Evolutionary conservation across 208 protist genomes (phyloP).

Genomic region (Balamuthia mandrillaris): DNA sequence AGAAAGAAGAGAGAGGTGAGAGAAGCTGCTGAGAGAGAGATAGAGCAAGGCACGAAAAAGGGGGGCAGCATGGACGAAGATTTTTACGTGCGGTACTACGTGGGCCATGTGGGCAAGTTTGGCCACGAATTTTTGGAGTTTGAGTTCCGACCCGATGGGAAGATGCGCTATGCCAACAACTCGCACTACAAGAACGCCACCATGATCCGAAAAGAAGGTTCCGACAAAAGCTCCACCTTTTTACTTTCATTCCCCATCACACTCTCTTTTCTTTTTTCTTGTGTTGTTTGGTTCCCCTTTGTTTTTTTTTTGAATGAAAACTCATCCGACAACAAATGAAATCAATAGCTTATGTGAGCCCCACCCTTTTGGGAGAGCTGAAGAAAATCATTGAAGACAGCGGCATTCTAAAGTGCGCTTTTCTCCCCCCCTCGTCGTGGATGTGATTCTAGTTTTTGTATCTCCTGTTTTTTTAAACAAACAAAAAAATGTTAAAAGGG

Average conservation of each 20-base stretch:
- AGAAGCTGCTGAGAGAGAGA: too few species aligned
- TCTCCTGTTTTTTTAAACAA: too few species aligned
- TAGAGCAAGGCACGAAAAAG: too few species aligned
- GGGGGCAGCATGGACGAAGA: too few species aligned
- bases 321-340: too few species aligned
- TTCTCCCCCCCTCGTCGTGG: too few species aligned
- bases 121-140: constrained; percentile 93
- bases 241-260: not conserved
- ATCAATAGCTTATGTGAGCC: constrained; percentile 72
- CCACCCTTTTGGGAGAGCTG: constrained; percentile 76
- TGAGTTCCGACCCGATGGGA: constrained; percentile 75
- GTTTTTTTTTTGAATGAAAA: too few species aligned
- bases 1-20: too few species aligned
- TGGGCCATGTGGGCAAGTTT: constrained; percentile 88
- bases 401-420: constrained; percentile 78
- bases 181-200: constrained; percentile 86
- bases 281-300: too few species aligned
- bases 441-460: too few species aligned
- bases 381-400: constrained; percentile 81
- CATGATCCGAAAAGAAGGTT: constrained; percentile 87
- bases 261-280: constrained; percentile 3
- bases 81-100: constrained; percentile 81
- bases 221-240: too few species aligned
- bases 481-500: constrained; percentile 55
- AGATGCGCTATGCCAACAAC: constrained; percentile 89